phyloP scores from a whole-genome alignment of 192 early-diverging fungal species.

The Linderina pennispora region DNA sequence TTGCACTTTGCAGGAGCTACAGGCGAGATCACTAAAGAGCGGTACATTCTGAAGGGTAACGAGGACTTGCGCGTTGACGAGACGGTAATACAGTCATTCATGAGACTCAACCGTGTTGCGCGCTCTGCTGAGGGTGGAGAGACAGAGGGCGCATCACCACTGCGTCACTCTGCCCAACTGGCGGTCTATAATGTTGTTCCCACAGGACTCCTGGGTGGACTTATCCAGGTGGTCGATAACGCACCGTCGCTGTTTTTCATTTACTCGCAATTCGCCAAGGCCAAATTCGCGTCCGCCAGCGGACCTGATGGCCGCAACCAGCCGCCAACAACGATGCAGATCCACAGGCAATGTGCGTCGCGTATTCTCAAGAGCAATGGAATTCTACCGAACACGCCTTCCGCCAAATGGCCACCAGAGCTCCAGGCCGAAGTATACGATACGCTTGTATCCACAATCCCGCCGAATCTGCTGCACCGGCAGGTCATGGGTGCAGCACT shows the following conservation, averaged over 20 bases:
- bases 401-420: slow-evolving; percentile 13
- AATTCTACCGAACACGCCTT: background rate
- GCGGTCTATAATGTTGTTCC: slow-evolving; percentile 65
- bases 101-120: slow-evolving; percentile 21
- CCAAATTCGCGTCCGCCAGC: background rate
- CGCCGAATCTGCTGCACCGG: slow-evolving; percentile 9
- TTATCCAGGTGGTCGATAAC: slow-evolving; percentile 89
- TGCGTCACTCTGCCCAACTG: slow-evolving; percentile 2
- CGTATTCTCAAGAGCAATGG: background rate
- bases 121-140: too few species aligned
- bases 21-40: slow-evolving; percentile 53
- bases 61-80: slow-evolving; percentile 94
- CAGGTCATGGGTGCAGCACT: slow-evolving; percentile 6
- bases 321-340: slow-evolving; percentile 3
- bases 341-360: slow-evolving; percentile 7
- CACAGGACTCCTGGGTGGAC: slow-evolving; percentile 72
- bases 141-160: background rate
- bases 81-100: slow-evolving; percentile 70
- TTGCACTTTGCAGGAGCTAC: slow-evolving; percentile 35
- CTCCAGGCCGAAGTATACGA: slow-evolving; percentile 8
- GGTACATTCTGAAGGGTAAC: slow-evolving; percentile 84
- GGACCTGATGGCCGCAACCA: background rate
- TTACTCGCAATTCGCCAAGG: slow-evolving; percentile 9
- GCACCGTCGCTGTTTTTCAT: slow-evolving; percentile 61
- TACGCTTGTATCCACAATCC: slow-evolving; percentile 2